Percentiles rank a stretch among this genome's conserved stretches.
phyloP scores from a whole-genome alignment of 2,329 filamentous ascomycete species.

The Trichoderma sp. region DNA sequence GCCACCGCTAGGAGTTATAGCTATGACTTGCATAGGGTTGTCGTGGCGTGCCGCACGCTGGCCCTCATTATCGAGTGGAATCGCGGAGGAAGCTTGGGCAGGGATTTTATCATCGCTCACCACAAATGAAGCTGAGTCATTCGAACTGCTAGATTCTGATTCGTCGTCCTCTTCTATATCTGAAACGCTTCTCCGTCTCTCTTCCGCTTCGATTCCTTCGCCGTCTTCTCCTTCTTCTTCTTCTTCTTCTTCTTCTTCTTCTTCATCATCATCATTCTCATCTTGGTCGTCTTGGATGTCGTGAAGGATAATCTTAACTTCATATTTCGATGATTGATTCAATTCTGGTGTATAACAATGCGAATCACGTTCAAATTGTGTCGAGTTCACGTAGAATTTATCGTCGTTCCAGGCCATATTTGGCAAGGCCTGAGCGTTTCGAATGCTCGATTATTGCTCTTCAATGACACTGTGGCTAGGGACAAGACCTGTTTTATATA shows the following conservation, averaged over 20 bases:
- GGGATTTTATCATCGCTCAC: not conserved
- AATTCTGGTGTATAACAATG: no score
- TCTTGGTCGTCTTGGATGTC: not conserved
- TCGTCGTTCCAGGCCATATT: no score
- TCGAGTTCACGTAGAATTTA: no score
- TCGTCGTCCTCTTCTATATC: not conserved
- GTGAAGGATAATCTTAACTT: no score
- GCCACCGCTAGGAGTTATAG: not conserved
- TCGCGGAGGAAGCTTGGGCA: not conserved
- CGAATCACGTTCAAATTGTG: no score
- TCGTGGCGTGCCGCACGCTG: not conserved
- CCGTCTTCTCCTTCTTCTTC: not conserved
- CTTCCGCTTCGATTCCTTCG: not conserved
- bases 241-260: not conserved
- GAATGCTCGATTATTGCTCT: no score
- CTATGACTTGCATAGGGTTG: not conserved
- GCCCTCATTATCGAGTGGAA: not conserved
- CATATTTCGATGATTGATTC: no score
- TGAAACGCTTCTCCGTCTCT: not conserved
- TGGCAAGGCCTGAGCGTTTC: no score
- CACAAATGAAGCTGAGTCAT: no score
- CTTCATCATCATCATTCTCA: conserved; percentile 1
- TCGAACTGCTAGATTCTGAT: no score
- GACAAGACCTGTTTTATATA: no score
- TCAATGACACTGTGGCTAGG: no score